Base-by-base conservation (phyloP, 257 asterid species). In the Petunia secreta region DNA sequence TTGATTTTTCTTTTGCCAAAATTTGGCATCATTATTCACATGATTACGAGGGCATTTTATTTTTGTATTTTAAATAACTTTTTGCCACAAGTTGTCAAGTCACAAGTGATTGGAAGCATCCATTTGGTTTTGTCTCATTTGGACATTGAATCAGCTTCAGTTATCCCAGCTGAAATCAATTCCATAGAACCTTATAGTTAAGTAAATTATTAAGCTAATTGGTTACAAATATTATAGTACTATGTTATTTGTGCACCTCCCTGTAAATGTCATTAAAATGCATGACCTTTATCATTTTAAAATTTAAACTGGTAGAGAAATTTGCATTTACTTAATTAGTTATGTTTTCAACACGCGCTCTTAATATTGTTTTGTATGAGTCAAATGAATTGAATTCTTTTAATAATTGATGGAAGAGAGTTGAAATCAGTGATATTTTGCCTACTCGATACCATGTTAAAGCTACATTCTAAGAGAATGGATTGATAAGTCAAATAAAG, bases 1-100 rank as follows among this genome's bases (percentile, higher is more conserved):
- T 25, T 60, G 66, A 60, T 25, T 25, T 8, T 34, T 60, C 15
- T 8, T 60, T 60, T 25, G 11, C 40, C 1, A 60, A 59, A 59
- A 16, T 59, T 60, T 60, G 40, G 66, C 66, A 25, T 60, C 66
- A 60, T 60, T 8, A 40, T 60, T 60, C 66, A 60, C 66, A 60
- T 60, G 41, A 60, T 60, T 60, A 16, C 40, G 7, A 4, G 66
- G 6, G 66, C 5, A 34, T 34, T 60, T 60, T 8, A 4, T 25
- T 60, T 60, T 60, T 60, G 66, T 60, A 60, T 60, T 34, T 7
- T 34, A 60, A 60, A 6, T 2, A 40, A 3, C 4, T 60, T 8
- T 60, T 7, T 60, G 34, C 25, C 40, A 60, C 66, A 60, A 60
- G 41, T 60, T 60, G 66, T 60, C 41, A 25, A 60, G 66, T 60